Percentiles rank a stretch among this genome's conserved stretches.
phyloP scores from a whole-genome alignment of 148 eudicot species.

The Salicornia ramosissima region DNA sequence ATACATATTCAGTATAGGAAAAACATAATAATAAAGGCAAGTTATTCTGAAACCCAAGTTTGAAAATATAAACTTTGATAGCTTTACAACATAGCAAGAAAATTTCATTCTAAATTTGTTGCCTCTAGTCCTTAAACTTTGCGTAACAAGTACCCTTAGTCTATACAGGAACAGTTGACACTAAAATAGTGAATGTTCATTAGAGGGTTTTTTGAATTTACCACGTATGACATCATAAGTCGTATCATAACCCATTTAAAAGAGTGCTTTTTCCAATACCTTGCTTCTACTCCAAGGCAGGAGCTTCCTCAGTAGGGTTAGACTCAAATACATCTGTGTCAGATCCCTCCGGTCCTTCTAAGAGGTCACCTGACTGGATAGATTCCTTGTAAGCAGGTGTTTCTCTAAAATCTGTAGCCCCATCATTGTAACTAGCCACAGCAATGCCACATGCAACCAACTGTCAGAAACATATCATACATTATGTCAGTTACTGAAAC shows the following conservation, averaged over 20 bases:
- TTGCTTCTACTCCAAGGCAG: constrained; percentile 57
- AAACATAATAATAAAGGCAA: not conserved
- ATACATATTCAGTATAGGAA: too few relatives aligned
- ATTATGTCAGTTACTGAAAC: not conserved
- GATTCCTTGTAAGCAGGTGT: constrained; percentile 92
- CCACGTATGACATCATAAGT: constrained; percentile 2
- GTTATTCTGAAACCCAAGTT: not conserved
- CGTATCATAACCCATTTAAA: not conserved
- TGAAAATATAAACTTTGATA: not conserved
- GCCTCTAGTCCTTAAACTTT: constrained; percentile 6
- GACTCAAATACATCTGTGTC: constrained; percentile 76
- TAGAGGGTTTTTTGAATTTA: constrained; percentile 8
- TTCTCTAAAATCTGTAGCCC: constrained; percentile 89
- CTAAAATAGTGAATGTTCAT: not conserved
- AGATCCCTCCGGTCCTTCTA: constrained; percentile 69
- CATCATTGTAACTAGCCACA: constrained; percentile 88
- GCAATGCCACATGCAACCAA: constrained; percentile 79
- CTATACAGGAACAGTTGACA: constrained; percentile 5
- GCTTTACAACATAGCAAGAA: not conserved
- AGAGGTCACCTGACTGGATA: constrained; percentile 57
- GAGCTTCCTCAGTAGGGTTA: constrained; percentile 86
- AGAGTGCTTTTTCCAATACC: constrained; percentile 4
- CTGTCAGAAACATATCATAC: constrained; percentile 30
- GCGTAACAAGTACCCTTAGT: constrained; percentile 13
- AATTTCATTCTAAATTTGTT: constrained; percentile 16